A percentile compares a stretch with the other conserved stretches of the same genome.
These are phyloP conservation scores for Colletotrichum tamarilloi DNA, from an alignment of 2,329 filamentous ascomycete genomes.

Conservation along the genomic window DNA sequence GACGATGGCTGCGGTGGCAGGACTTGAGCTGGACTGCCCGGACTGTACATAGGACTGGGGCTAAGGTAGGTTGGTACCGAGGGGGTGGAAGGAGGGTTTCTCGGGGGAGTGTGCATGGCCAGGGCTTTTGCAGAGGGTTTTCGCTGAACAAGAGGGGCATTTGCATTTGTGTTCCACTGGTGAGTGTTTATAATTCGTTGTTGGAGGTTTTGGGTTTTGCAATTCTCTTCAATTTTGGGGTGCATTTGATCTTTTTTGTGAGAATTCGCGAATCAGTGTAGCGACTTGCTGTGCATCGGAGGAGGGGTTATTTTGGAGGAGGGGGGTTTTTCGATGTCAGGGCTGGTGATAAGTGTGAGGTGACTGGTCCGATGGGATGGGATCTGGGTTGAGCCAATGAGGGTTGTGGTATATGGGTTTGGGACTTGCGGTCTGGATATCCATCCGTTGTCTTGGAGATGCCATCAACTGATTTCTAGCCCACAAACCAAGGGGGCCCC, in stretches of 20 bases:
- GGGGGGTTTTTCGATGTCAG: not conserved
- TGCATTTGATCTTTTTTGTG: not conserved
- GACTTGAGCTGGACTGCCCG: not conserved
- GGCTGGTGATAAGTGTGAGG: not conserved
- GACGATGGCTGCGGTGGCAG: not conserved
- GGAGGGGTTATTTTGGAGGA: not conserved
- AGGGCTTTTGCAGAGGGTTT: not conserved
- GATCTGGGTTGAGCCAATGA: not conserved
- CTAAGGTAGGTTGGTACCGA: not conserved
- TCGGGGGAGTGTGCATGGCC: not conserved
- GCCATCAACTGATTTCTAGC: not conserved
- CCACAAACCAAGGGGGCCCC: not conserved
- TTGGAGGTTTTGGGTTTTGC: not conserved
- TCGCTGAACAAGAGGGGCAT: conserved; percentile 2
- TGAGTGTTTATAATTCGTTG: not conserved
- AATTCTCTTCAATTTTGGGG: not conserved
- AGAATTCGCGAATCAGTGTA: conserved; percentile 16
- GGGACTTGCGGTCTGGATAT: not conserved
- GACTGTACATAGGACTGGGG: not conserved
- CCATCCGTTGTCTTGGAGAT: not conserved
- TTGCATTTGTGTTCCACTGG: not conserved
- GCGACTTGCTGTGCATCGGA: not conserved
- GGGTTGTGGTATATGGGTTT: not conserved
- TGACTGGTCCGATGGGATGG: not conserved
- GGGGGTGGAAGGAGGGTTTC: not conserved